phyloP scores from a whole-genome alignment of 305 asterid genomes.

The Fraxinus xanthoxyloides region DNA sequence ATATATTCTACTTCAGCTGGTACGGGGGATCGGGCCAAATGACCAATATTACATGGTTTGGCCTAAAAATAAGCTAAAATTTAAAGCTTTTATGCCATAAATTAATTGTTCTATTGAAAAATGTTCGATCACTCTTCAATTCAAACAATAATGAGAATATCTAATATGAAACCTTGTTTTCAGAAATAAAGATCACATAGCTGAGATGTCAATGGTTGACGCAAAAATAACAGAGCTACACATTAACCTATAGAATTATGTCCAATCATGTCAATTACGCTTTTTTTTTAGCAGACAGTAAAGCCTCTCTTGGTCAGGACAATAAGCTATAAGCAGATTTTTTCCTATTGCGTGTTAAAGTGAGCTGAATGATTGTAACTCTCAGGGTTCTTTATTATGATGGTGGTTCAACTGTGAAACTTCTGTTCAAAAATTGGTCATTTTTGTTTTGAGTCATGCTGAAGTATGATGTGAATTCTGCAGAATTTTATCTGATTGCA shows the following conservation, averaged over 20 bases:
- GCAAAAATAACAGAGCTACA: constrained; percentile 1
- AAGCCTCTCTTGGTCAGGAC: constrained; percentile 5
- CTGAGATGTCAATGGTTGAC: constrained; percentile 4
- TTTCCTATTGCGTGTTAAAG: constrained; percentile 7
- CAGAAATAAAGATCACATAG: background rate
- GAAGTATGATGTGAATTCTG: constrained; percentile 24
- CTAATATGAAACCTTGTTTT: background rate
- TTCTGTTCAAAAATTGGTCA: background rate
- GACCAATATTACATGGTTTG: background rate
- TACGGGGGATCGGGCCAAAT: background rate
- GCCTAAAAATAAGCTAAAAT: background rate
- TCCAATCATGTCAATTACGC: background rate
- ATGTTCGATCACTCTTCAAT: background rate
- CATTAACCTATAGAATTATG: background rate
- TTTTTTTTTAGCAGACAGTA: background rate
- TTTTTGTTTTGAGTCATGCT: background rate
- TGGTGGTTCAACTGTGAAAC: background rate
- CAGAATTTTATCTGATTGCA: constrained; percentile 86
- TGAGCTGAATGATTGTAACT: background rate
- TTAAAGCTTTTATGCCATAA: background rate
- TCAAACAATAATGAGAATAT: constrained; percentile 6
- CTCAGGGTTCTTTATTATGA: background rate
- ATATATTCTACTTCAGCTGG: background rate
- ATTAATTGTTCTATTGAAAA: background rate
- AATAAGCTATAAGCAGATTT: constrained; percentile 8